phyloP scores from a whole-genome alignment of 75 land plant genomes.

The Pseudotsuga menziesii region DNA sequence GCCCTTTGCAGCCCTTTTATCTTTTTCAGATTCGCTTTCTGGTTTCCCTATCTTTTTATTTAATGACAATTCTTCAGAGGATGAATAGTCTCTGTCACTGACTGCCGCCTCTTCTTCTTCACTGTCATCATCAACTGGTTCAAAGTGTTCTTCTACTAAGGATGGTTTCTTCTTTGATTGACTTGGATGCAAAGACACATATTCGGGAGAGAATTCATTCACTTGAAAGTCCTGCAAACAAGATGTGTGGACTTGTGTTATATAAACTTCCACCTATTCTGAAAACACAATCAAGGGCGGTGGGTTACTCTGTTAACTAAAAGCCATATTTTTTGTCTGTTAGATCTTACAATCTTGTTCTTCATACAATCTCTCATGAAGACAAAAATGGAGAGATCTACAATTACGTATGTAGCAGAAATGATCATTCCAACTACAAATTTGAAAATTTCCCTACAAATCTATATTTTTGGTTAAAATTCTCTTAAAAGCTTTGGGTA shows the following conservation, averaged over 20 bases:
- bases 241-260: not conserved
- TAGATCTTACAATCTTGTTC: not conserved
- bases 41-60: conserved; percentile 15
- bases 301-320: not conserved
- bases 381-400: too few species aligned
- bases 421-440: too few species aligned
- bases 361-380: too few species aligned
- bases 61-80: not conserved
- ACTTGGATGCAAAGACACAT: conserved; percentile 65
- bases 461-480: not conserved
- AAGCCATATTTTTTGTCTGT: not conserved
- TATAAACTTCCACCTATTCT: not conserved
- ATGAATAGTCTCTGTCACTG: conserved; percentile 34
- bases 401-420: too few species aligned
- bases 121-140: conserved; percentile 38
- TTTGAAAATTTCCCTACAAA: too few species aligned
- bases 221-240: conserved; percentile 75
- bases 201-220: conserved; percentile 69
- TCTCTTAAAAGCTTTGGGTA: not conserved
- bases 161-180: conserved; percentile 51
- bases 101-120: conserved; percentile 23
- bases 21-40: conserved; percentile 8
- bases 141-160: conserved; percentile 78
- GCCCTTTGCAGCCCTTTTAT: conserved; percentile 16
- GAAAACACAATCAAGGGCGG: too few species aligned